Base-by-base conservation (phyloP, 768 basidiomycete species). In the Russula ochroleuca region DNA sequence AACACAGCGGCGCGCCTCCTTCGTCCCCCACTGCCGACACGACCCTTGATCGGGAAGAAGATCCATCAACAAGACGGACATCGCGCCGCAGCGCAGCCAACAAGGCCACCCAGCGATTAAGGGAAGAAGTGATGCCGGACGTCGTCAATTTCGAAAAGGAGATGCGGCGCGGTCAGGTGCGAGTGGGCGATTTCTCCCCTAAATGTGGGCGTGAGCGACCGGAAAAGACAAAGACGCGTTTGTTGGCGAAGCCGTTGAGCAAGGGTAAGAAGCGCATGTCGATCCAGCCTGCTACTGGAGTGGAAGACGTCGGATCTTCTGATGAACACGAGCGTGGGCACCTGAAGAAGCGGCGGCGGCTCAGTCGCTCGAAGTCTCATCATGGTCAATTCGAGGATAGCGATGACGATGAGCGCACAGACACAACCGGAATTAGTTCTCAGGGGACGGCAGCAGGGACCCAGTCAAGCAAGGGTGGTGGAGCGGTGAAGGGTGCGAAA, bases 51-150 rank as follows among this genome's bases (percentile, higher is more conserved):
- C 47, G 43, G 1, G 51, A 66, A 14, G 53, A 55, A 14, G 67
- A 64, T 8, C 28, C 68, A 35, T 59, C 53, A 25, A 61, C 51
- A 31, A 65, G 72, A n/a, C 66, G 69, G 52, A 59, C 64, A n/a
- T 69, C 72, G 37, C 67, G 52, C 73, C 85, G 79, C 69, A 78
- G 75, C 67, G 93, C 78, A 70, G 83, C 76, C 64, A 85, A 70
- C 73, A 82, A 75, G 59, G 84, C 83, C 10, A 76, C 72, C 4
- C 73, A 75, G 55, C 75, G 75, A 47, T 68, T 84, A 53, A 77
- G 76, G 49, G 76, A 81, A 9, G 75, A 77, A 57, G 76, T 93
- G 61, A 92, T 93, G 85, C 91, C 91, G 0, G 92, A 94, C 67
- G 78, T 91, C 3, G 67, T 85, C 45, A 81, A 78, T 61, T 93